A percentile compares a stretch with the other conserved stretches of the same genome.
Conservation (phyloP, 768 basidiomycete genomes). For the Tricholoma terreum region DNA sequence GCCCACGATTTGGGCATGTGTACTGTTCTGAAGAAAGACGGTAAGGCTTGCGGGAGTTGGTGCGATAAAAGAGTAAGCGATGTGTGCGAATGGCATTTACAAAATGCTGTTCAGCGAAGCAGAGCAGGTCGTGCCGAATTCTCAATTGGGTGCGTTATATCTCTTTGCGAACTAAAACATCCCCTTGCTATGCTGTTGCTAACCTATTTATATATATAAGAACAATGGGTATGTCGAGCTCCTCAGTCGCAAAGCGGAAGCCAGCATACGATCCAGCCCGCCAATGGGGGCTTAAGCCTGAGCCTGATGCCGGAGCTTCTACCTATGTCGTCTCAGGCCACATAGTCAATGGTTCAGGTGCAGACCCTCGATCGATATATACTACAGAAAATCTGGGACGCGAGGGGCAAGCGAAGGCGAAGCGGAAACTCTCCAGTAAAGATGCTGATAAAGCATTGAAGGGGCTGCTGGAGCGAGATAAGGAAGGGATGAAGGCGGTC, state of each 20-base stretch:
- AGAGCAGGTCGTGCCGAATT: constrained; percentile 86
- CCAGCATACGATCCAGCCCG: constrained; percentile 61
- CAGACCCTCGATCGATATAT: constrained; percentile 44
- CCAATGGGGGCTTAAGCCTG: constrained; percentile 75
- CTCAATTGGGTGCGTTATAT: constrained; percentile 60
- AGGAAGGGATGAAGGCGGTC: constrained; percentile 64
- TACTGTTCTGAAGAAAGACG: constrained; percentile 70
- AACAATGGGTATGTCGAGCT: constrained; percentile 67
- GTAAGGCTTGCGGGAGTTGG: constrained; percentile 83
- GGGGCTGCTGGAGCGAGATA: constrained; percentile 58
- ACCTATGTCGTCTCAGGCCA: constrained; percentile 86
- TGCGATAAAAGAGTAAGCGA: constrained; percentile 84
- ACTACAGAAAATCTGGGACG: constrained; percentile 73
- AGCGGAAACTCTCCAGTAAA: constrained; percentile 53
- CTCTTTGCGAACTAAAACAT: background rate
- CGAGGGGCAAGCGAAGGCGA: constrained; percentile 74
- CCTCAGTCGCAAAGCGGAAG: constrained; percentile 49
- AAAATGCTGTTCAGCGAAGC: constrained; percentile 70
- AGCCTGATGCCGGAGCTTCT: constrained; percentile 32
- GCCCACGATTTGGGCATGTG: constrained; percentile 88
- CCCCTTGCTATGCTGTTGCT: background rate
- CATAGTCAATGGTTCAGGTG: constrained; percentile 50
- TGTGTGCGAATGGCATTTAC: constrained; percentile 91
- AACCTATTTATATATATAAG: constrained; percentile 32
- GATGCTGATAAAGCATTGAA: constrained; percentile 63